These are phyloP conservation scores for Ceratobasidium sp. DNA, from an alignment of 1,284 basidiomycete species.

Conservation along the genomic window DNA sequence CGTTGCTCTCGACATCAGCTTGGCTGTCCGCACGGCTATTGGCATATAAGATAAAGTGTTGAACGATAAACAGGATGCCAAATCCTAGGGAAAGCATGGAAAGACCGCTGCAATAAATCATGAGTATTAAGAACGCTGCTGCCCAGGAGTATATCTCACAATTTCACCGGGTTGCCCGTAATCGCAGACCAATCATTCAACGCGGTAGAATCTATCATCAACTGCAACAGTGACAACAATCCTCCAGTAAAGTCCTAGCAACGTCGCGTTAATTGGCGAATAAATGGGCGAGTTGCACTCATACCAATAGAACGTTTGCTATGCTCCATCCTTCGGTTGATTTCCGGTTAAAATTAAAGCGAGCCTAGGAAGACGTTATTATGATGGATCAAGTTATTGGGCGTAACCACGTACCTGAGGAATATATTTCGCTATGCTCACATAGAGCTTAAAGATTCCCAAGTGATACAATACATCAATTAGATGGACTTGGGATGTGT, in stretches of 20 bases:
- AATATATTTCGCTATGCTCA: slow-evolving; percentile 54
- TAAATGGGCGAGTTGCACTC: no score
- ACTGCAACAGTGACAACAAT: slow-evolving; percentile 50
- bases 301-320: slow-evolving; percentile 53
- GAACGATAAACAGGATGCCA: slow-evolving; percentile 54
- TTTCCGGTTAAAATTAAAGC: slow-evolving; percentile 53
- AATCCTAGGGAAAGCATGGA: slow-evolving; percentile 54
- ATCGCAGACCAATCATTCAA: slow-evolving; percentile 47
- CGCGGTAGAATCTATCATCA: slow-evolving; percentile 46
- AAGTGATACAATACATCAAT: slow-evolving; percentile 50
- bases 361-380: slow-evolving; percentile 48
- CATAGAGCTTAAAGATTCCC: slow-evolving; percentile 54
- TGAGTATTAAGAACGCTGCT: no score
- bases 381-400: slow-evolving; percentile 5
- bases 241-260: slow-evolving; percentile 53
- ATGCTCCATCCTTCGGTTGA: slow-evolving; percentile 55
- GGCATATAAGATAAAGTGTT: slow-evolving; percentile 55
- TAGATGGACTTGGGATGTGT: slow-evolving; percentile 28
- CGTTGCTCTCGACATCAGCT: slow-evolving; percentile 6
- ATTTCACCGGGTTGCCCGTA: slow-evolving; percentile 48
- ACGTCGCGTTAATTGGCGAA: neutral
- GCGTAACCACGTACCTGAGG: slow-evolving; percentile 49
- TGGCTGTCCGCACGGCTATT: slow-evolving; percentile 8
- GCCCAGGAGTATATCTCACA: slow-evolving; percentile 46
- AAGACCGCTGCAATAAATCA: slow-evolving; percentile 50